Percentiles rank a stretch among this genome's conserved stretches.
Conservation (phyloP, 106 monocot genomes). For the Agapanthus africanus region DNA sequence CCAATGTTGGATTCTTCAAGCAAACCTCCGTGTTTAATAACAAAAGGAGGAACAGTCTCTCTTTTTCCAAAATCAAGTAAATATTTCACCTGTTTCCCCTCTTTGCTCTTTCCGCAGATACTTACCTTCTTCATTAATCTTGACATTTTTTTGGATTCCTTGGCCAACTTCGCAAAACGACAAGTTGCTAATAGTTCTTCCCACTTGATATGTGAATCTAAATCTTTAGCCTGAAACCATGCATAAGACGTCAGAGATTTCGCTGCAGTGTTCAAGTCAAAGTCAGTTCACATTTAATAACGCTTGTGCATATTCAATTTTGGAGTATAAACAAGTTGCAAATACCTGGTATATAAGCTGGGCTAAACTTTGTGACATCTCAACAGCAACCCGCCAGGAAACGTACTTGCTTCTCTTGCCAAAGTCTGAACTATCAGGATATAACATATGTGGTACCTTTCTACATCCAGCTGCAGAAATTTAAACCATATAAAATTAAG, state of each 20-base stretch:
- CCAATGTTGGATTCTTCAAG: constrained; percentile 60
- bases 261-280: not conserved
- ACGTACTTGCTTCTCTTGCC: constrained; percentile 74
- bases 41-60: constrained; percentile 58
- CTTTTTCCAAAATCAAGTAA: constrained; percentile 90
- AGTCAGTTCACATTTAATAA: not conserved
- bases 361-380: constrained; percentile 70
- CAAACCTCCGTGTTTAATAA: constrained; percentile 67
- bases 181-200: constrained; percentile 49
- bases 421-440: constrained; percentile 70
- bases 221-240: constrained; percentile 71
- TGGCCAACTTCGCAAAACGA: constrained; percentile 28
- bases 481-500: too few species aligned
- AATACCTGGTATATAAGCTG: constrained; percentile 68
- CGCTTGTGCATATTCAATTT: not conserved
- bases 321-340: too few species aligned
- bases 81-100: constrained; percentile 65
- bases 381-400: constrained; percentile 83
- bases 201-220: constrained; percentile 81
- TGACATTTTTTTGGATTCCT: constrained; percentile 49
- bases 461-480: constrained; percentile 73
- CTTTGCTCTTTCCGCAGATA: constrained; percentile 53
- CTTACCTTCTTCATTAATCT: constrained; percentile 56
- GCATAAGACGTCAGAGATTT: not conserved
- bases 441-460: constrained; percentile 65